Percentiles rank a stretch among this genome's conserved stretches.
Conservation (phyloP, 345 rosid genomes). For the Murraya koenigii region DNA sequence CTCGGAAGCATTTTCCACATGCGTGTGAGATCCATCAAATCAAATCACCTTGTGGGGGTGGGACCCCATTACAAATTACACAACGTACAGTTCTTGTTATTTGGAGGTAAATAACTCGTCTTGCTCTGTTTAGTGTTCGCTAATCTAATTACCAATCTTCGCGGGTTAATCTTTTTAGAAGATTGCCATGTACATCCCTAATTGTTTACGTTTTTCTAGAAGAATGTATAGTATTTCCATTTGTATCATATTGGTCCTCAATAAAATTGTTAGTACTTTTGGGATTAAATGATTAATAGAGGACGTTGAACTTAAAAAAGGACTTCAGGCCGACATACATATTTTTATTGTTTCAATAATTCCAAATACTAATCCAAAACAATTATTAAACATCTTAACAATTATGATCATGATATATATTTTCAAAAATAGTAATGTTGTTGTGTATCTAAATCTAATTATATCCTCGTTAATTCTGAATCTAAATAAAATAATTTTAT, state of each 20-base stretch:
- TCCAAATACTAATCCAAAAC: too few species aligned
- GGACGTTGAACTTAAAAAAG: too few species aligned
- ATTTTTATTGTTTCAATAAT: too few species aligned
- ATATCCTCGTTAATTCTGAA: too few species aligned
- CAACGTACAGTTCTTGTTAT: neutral
- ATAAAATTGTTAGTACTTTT: too few species aligned
- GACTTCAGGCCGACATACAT: too few species aligned
- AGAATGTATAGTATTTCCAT: too few species aligned
- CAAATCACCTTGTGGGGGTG: neutral
- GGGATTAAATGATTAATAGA: accelerated
- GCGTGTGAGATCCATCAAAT: neutral
- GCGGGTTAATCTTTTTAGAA: neutral
- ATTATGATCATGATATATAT: too few species aligned
- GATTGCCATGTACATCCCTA: neutral
- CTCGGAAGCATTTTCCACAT: neutral
- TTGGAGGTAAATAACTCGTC: neutral
- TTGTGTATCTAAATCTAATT: too few species aligned
- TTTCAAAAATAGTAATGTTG: too few species aligned
- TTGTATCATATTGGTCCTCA: neutral
- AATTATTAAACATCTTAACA: too few species aligned
- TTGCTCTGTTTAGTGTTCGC: neutral
- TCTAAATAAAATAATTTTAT: too few species aligned
- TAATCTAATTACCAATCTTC: neutral
- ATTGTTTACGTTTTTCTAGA: neutral
- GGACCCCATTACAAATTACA: neutral